A percentile compares a stretch with the other conserved stretches of the same genome.
These are phyloP conservation scores for Irpex rosettiformis DNA, from an alignment of 1,284 basidiomycete species.

Conservation along the genomic window DNA sequence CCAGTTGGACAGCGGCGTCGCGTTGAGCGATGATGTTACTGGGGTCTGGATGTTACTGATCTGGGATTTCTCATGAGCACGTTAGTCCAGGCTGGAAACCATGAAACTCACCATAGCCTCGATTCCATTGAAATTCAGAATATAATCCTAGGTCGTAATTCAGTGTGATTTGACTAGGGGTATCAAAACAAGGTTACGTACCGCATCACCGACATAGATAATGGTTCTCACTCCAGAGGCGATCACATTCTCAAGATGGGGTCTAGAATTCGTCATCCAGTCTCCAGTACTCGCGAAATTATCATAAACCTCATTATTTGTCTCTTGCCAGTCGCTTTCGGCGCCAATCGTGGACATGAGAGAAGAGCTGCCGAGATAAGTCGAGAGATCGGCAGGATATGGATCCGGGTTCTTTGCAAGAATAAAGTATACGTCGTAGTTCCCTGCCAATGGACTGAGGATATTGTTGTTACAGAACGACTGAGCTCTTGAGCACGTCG, in stretches of 20 bases:
- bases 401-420: conserved; percentile 45
- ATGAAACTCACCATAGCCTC: conserved; percentile 50
- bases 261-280: conserved; percentile 60
- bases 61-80: conserved; percentile 10
- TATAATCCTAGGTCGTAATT: conserved; percentile 43
- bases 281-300: conserved; percentile 60
- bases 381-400: conserved; percentile 49
- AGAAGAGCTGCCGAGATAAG: conserved; percentile 35
- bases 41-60: conserved; percentile 21
- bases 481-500: conserved; percentile 52
- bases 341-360: conserved; percentile 45
- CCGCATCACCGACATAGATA: conserved; percentile 55
- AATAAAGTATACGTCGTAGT: conserved; percentile 51
- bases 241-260: conserved; percentile 54
- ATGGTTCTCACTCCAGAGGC: conserved; percentile 53
- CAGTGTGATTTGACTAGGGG: conserved; percentile 13
- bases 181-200: conserved; percentile 23
- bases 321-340: conserved; percentile 43
- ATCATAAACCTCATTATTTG: conserved; percentile 43
- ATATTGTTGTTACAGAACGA: conserved; percentile 53
- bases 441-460: conserved; percentile 45
- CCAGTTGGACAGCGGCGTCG: conserved; percentile 43
- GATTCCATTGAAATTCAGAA: conserved; percentile 56
- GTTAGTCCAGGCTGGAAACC: background rate
- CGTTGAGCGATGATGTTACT: conserved; percentile 17